Evolutionary conservation across 768 basidiomycete species (phyloP).

Genomic region (Candolleomyces aberdarensis): DNA sequence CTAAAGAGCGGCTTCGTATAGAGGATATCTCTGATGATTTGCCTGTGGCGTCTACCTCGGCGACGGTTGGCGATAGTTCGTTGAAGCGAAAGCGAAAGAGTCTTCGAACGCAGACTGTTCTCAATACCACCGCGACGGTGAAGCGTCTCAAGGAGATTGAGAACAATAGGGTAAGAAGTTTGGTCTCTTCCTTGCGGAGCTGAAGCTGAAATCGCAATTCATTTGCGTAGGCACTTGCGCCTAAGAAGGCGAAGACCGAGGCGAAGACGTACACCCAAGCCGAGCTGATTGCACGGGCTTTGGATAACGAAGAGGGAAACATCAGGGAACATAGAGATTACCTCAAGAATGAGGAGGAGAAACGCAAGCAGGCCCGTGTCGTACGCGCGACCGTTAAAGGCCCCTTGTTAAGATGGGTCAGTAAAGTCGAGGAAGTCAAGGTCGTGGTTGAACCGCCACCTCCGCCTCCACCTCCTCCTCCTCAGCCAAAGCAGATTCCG

Average conservation of each 20-base stretch:
- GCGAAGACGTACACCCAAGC: conserved; percentile 65
- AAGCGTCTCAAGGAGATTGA: conserved; percentile 62
- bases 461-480: conserved; percentile 20
- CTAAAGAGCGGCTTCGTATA: conserved; percentile 24
- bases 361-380: conserved; percentile 63
- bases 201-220: background rate
- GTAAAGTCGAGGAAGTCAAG: conserved; percentile 56
- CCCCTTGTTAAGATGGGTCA: conserved; percentile 70
- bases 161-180: conserved; percentile 50
- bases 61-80: background rate
- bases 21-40: background rate
- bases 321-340: conserved; percentile 76
- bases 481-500: conserved; percentile 3
- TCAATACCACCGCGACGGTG: conserved; percentile 66
- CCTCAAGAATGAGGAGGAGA: conserved; percentile 77
- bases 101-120: conserved; percentile 63
- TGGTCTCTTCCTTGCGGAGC: background rate
- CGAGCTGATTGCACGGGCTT: conserved; percentile 79
- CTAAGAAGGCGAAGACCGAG: conserved; percentile 58
- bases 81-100: conserved; percentile 49
- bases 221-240: conserved; percentile 46
- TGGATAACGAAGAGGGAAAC: conserved; percentile 87
- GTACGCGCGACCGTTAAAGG: conserved; percentile 62
- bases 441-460: conserved; percentile 21
- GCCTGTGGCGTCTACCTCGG: background rate